Base-by-base conservation (phyloP, 2,329 filamentous ascomycete genomes). In the Paecilomyces sp. region DNA sequence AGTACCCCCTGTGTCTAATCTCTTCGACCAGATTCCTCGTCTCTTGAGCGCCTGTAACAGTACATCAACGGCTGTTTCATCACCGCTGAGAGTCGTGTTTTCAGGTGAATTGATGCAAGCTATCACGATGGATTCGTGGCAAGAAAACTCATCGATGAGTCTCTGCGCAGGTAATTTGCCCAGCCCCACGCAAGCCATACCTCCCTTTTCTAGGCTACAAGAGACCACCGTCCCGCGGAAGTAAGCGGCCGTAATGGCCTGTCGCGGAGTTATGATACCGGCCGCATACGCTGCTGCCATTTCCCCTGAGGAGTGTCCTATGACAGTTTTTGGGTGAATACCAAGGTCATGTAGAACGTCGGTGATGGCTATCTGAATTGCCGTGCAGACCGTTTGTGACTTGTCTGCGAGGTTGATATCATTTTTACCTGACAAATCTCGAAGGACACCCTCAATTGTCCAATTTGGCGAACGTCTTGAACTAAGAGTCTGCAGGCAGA, bases 271-370 rank as follows among this genome's bases (percentile, higher is more conserved):
- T 12, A 70, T 33, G 34, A 25, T 36, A 12, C 68, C 66, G 0
- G 67, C 63, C 2, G 71, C 68, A 62, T 73, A 76, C 0, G 73
- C 73, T 1, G 72, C 72, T 1, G 66, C 71, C 41, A 76, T 75
- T 60, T 76, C 74, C 1, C 74, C 74, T 12, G 63, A 67, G 0
- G 72, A 74, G 57, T 76, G 73, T 0, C 74, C 73, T 0, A 74
- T 60, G 3, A 73, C 69, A 1, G 63, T 57, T 0, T 56, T 13
- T 9, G 72, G 68, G 0, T 30, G 24, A 5, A 75, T 60, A 1
- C 66, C 67, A 65, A 64, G 69, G 1, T 53, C 12, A 0, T 22
- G 24, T 1, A 75, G 65, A 1, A 75, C 56, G 22, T 73, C 66
- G 1, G 72, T 64, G 0, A 77, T 57, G 8, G 64, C 70, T 12